Conservation (phyloP, 257 asterid species). For the Ajuga chamaepitys region DNA sequence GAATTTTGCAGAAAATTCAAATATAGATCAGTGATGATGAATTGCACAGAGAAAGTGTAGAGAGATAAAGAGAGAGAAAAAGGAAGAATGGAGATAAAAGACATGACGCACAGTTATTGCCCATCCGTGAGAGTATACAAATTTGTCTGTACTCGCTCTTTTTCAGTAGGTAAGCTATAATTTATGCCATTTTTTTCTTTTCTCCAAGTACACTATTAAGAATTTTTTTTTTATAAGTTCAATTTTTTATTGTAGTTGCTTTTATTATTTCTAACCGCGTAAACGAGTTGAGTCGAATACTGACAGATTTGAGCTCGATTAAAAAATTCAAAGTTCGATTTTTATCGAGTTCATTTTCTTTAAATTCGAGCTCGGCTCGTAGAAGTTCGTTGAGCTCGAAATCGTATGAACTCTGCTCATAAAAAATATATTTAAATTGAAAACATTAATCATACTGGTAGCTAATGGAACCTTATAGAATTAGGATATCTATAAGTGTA, state of each 20-base stretch:
- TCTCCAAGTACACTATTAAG: too few relatives aligned
- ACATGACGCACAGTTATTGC: background rate
- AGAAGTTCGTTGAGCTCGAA: too few relatives aligned
- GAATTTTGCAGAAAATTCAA: background rate
- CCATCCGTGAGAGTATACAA: conserved; percentile 1
- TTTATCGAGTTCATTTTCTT: too few relatives aligned
- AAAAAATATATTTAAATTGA: too few relatives aligned
- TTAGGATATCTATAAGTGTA: too few relatives aligned
- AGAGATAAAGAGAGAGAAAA: conserved; percentile 4
- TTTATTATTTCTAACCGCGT: background rate
- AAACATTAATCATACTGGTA: too few relatives aligned
- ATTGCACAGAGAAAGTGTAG: background rate
- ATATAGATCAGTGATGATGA: background rate
- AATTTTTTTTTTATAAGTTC: background rate
- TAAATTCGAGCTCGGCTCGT: too few relatives aligned
- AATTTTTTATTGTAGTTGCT: background rate
- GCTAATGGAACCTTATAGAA: too few relatives aligned
- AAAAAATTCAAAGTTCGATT: too few relatives aligned
- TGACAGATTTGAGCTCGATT: too few relatives aligned
- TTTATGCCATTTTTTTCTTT: background rate
- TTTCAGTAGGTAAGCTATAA: background rate
- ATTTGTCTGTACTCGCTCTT: background rate
- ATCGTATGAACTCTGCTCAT: too few relatives aligned
- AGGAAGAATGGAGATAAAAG: background rate
- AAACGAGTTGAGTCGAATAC: too few relatives aligned